phyloP scores from a whole-genome alignment of 768 basidiomycete genomes.

The Kondoa subrosea region DNA sequence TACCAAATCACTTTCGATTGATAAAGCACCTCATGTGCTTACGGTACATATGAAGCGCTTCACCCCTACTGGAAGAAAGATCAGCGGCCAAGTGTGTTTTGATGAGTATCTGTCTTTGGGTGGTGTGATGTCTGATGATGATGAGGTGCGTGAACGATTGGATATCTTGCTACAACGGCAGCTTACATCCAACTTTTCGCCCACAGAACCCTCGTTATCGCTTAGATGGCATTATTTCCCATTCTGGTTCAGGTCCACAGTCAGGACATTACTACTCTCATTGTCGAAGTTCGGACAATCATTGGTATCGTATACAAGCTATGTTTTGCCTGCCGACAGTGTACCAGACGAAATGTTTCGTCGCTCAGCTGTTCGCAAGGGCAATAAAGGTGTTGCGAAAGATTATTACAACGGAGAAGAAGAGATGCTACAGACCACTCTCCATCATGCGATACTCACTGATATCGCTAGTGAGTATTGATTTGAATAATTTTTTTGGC shows the following conservation, averaged over 20 bases:
- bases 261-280: slow-evolving; percentile 89
- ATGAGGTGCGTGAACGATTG: slow-evolving; percentile 36
- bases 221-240: slow-evolving; percentile 79
- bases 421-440: too few relatives aligned
- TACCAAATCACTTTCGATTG: slow-evolving; percentile 72
- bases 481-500: too few relatives aligned
- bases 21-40: slow-evolving; percentile 69
- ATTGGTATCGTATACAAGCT: slow-evolving; percentile 83
- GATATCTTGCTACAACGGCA: too few relatives aligned
- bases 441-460: too few relatives aligned
- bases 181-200: neutral
- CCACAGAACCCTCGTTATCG: slow-evolving; percentile 46
- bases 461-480: too few relatives aligned
- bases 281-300: slow-evolving; percentile 50
- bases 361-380: too few relatives aligned
- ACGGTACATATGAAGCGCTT: slow-evolving; percentile 93
- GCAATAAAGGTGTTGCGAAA: too few relatives aligned
- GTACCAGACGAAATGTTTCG: too few relatives aligned
- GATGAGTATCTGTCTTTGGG: slow-evolving; percentile 54
- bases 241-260: slow-evolving; percentile 80
- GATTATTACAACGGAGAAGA: too few relatives aligned
- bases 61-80: slow-evolving; percentile 65
- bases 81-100: slow-evolving; percentile 59
- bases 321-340: too few relatives aligned
- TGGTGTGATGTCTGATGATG: slow-evolving; percentile 57